phyloP scores from a whole-genome alignment of 805 yeast species.

The Candida oleophila region DNA sequence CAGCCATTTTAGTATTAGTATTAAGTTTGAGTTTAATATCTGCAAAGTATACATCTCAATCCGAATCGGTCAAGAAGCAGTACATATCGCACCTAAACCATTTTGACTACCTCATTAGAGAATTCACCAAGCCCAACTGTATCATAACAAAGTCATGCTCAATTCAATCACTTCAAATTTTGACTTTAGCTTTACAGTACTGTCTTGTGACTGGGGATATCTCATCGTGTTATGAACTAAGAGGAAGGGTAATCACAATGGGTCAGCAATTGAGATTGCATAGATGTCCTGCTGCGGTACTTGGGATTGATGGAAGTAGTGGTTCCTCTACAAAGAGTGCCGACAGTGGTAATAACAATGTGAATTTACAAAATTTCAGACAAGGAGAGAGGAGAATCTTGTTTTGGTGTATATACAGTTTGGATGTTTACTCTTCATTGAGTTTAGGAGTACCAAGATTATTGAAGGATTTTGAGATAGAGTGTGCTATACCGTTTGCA shows the following conservation, averaged over 20 bases:
- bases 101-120: slow-evolving; percentile 61
- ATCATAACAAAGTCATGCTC: slow-evolving; percentile 56
- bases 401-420: slow-evolving; percentile 80
- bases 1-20: slow-evolving; percentile 50
- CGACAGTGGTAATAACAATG: slow-evolving; percentile 14
- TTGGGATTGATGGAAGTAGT: slow-evolving; percentile 50
- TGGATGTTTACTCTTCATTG: slow-evolving; percentile 74
- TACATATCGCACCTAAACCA: slow-evolving; percentile 35
- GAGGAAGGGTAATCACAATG: slow-evolving; percentile 78
- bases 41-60: slow-evolving; percentile 18
- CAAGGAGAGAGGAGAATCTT: slow-evolving; percentile 80
- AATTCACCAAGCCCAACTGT: slow-evolving; percentile 60
- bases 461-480: slow-evolving; percentile 77
- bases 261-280: slow-evolving; percentile 83
- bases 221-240: slow-evolving; percentile 67
- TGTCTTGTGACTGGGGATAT: slow-evolving; percentile 73
- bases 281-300: slow-evolving; percentile 81
- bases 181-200: slow-evolving; percentile 67
- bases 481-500: slow-evolving; percentile 78
- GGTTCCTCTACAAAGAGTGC: slow-evolving; percentile 4
- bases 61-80: slow-evolving; percentile 13
- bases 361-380: slow-evolving; percentile 57
- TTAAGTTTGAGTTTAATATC: slow-evolving; percentile 49
- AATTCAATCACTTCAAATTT: slow-evolving; percentile 65
- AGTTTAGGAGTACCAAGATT: slow-evolving; percentile 82